phyloP scores from a whole-genome alignment of 2,329 filamentous ascomycete genomes.

The Penicillium sclerotiorum region DNA sequence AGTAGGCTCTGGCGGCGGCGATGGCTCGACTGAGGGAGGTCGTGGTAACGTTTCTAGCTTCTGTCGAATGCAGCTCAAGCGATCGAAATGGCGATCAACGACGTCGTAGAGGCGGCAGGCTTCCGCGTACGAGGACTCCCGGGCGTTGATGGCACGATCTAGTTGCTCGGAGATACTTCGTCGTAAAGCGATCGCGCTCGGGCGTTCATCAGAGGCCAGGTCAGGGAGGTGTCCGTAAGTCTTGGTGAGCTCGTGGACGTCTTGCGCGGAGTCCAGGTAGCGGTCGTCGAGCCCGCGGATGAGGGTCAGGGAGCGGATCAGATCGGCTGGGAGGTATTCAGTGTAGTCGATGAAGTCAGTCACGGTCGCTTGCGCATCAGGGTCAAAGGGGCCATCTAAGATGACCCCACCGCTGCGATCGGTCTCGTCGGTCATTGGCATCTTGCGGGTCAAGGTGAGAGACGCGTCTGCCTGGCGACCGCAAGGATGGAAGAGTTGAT shows the following conservation, averaged over 20 bases:
- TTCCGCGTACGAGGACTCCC: constrained; percentile 60
- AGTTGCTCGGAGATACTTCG: constrained; percentile 59
- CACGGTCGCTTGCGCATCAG: constrained; percentile 66
- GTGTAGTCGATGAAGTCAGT: constrained; percentile 71
- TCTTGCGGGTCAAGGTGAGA: constrained; percentile 15
- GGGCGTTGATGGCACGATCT: constrained; percentile 56
- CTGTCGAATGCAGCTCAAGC: constrained; percentile 61
- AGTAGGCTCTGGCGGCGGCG: constrained; percentile 46
- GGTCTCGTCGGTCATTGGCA: constrained; percentile 45
- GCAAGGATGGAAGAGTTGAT: not conserved
- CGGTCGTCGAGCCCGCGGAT: constrained; percentile 55
- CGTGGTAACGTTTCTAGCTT: constrained; percentile 65
- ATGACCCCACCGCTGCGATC: constrained; percentile 48
- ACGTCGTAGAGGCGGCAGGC: constrained; percentile 60
- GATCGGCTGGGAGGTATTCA: constrained; percentile 67
- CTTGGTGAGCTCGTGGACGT: constrained; percentile 46
- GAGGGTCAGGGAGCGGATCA: constrained; percentile 64
- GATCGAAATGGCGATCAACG: constrained; percentile 59
- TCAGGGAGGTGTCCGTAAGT: constrained; percentile 54
- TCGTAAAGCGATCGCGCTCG: constrained; percentile 57
- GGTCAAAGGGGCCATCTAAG: constrained; percentile 57
- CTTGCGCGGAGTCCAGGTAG: constrained; percentile 45
- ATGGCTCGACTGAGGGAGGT: constrained; percentile 64
- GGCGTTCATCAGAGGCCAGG: constrained; percentile 50
- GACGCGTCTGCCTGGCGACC: constrained; percentile 5